These are phyloP conservation scores for Xylariaceae sp. DNA, from an alignment of 2,329 filamentous ascomycete genomes.

Conservation along the genomic window DNA sequence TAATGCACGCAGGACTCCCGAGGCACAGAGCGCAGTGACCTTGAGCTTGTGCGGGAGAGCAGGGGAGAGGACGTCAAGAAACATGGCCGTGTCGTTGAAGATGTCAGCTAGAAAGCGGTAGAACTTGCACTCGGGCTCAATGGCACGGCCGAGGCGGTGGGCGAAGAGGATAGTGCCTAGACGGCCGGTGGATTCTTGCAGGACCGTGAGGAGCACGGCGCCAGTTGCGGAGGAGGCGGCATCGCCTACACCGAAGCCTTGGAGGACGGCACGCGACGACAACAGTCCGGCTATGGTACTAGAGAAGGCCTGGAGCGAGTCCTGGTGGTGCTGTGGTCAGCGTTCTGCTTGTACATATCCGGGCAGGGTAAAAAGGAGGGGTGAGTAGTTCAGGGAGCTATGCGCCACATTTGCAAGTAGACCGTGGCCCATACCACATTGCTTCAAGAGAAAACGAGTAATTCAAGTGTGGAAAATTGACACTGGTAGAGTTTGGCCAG, in stretches of 20 bases:
- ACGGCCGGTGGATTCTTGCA: constrained; percentile 77
- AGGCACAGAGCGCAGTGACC: constrained; percentile 45
- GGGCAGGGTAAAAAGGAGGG: background rate
- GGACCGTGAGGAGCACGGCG: constrained; percentile 75
- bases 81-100: constrained; percentile 81
- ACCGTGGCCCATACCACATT: too few relatives aligned
- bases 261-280: constrained; percentile 75
- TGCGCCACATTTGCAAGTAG: too few relatives aligned
- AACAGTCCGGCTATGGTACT: constrained; percentile 77
- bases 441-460: too few relatives aligned
- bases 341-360: background rate
- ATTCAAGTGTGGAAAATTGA: too few relatives aligned
- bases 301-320: constrained; percentile 80
- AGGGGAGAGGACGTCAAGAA: constrained; percentile 80
- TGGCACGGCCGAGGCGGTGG: constrained; percentile 72
- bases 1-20: constrained; percentile 54
- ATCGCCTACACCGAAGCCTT: constrained; percentile 79
- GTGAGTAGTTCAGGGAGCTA: too few relatives aligned
- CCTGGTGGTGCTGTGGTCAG: constrained; percentile 31
- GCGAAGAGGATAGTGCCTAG: constrained; percentile 85
- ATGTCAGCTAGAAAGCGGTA: constrained; percentile 84
- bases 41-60: constrained; percentile 51
- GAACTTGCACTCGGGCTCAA: constrained; percentile 87
- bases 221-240: constrained; percentile 73
- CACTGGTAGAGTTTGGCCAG: too few relatives aligned